These are phyloP conservation scores for Solanum ossicruentum DNA, from an alignment of 257 asterid species.

Conservation along the genomic window DNA sequence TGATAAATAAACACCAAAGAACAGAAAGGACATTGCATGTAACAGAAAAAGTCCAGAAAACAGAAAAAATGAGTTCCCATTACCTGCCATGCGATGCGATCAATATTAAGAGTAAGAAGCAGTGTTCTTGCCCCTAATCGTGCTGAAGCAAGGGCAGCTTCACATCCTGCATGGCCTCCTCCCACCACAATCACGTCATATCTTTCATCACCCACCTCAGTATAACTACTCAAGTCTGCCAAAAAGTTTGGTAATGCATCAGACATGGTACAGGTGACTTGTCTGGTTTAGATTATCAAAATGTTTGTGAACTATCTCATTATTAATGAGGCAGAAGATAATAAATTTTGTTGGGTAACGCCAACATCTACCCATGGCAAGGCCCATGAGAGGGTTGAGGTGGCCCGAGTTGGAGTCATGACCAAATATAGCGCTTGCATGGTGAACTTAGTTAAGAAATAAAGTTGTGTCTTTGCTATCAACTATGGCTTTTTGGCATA, in stretches of 20 bases:
- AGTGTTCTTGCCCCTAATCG: slow-evolving; percentile 93
- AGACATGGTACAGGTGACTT: neutral
- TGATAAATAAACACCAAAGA: neutral
- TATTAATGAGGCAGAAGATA: neutral
- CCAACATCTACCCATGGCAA: no score
- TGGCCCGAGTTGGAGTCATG: no score
- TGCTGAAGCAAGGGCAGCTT: slow-evolving; percentile 97
- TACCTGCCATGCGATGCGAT: slow-evolving; percentile 99
- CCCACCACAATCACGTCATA: slow-evolving; percentile 96
- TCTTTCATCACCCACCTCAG: slow-evolving; percentile 44
- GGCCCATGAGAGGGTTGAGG: no score
- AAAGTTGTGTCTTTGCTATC: no score
- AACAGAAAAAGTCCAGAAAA: neutral
- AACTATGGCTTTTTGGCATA: no score
- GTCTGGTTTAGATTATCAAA: neutral
- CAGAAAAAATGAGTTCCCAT: neutral
- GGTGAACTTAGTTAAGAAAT: no score
- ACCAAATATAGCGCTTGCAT: no score
- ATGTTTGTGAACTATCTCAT: neutral
- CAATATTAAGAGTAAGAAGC: slow-evolving; percentile 90
- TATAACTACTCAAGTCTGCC: slow-evolving; percentile 29
- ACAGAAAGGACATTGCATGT: neutral
- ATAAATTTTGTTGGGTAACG: no score
- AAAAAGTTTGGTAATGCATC: neutral
- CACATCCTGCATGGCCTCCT: slow-evolving; percentile 99